Evolutionary conservation across 352 stramenopile genomes (phyloP), one percentile per base, ranked within the genome.

Genomic region (Phytophthora nicotianae): DNA sequence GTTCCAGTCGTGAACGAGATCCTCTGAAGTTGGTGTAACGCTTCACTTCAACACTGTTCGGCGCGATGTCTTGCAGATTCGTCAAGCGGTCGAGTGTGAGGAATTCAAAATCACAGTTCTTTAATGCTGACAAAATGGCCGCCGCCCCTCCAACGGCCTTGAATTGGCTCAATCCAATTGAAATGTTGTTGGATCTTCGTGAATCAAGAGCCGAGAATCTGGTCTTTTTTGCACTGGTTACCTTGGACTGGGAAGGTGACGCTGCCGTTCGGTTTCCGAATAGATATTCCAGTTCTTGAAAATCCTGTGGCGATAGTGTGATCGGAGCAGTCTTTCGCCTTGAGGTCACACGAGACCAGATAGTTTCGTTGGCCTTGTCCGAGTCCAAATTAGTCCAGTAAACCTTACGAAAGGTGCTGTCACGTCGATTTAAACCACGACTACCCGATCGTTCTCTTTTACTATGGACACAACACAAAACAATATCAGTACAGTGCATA

Each of bases 181-280:
- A 87, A 55, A 94, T 92, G 40, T 90, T 92, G 72, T 92, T 92
- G 5, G 79, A 84, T 20, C 85, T 76, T 11, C 83, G 69, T n/a
- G 83, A 83, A 67, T 94, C 85, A 5, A 94, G 60, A 0, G 83
- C 83, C 9, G 72, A 82, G 24, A 90, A 83, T 8, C 70, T 69
- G 7, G 72, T 68, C 35, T 76, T 81, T 45, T 74, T 73, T n/a
- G 35, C 57, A 3, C 21, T 10, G n/a, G 53, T 69, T 4, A 43
- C 50, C 38, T 75, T 70, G 7, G 23, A 55, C 60, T 24, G 59
- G n/a, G 43, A 38, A 50, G 52, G 50, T 42, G 58, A 43, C 0
- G 51, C 26, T 33, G 45, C 33, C 7, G 58, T 56, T 48, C 46
- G 47, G 17, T 80, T 73, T 0, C 81, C 78, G 66, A 94, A 94